A percentile compares a stretch with the other conserved stretches of the same genome.
Conservation (phyloP, 768 basidiomycete genomes). For the Cyclocybe aegerita region DNA sequence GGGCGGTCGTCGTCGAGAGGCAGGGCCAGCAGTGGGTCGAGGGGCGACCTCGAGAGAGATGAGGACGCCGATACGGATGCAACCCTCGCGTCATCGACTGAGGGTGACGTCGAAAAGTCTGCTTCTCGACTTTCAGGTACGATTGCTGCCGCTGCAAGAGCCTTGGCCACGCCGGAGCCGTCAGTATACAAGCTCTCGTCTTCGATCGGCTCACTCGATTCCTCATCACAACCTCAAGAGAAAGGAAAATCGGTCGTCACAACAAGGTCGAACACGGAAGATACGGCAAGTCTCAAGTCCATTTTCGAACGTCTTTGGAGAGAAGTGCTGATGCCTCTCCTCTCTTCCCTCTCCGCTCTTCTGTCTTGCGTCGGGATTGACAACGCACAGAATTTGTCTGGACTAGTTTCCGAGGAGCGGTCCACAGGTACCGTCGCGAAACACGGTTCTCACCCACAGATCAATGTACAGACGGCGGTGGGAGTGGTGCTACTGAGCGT, state of each 20-base stretch:
- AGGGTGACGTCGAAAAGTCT: constrained; percentile 19
- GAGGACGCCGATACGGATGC: constrained; percentile 19
- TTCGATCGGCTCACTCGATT: too few relatives aligned
- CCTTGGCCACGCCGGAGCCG: constrained; percentile 27
- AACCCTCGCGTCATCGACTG: constrained; percentile 14
- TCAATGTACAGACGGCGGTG: constrained; percentile 53
- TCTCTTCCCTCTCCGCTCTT: not conserved
- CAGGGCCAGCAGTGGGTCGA: constrained; percentile 17
- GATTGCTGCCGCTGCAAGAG: constrained; percentile 1
- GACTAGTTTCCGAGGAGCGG: too few relatives aligned
- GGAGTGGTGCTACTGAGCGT: constrained; percentile 67
- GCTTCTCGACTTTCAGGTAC: too few relatives aligned
- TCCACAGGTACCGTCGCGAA: too few relatives aligned
- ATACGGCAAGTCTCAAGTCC: constrained; percentile 17
- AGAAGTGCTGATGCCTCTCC: constrained; percentile 18
- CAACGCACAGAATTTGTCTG: too few relatives aligned
- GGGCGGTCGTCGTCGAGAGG: constrained; percentile 24
- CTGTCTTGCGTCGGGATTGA: too few relatives aligned
- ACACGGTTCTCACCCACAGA: too few relatives aligned
- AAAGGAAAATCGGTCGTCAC: constrained; percentile 1
- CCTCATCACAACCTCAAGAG: not conserved
- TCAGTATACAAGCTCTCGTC: constrained; percentile 20
- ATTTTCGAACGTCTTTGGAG: constrained; percentile 8
- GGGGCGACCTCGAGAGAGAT: constrained; percentile 8
- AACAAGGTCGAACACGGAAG: constrained; percentile 4